Evolutionary conservation across 2,329 filamentous ascomycete species (phyloP).

Genomic region (Dothistroma pini): DNA sequence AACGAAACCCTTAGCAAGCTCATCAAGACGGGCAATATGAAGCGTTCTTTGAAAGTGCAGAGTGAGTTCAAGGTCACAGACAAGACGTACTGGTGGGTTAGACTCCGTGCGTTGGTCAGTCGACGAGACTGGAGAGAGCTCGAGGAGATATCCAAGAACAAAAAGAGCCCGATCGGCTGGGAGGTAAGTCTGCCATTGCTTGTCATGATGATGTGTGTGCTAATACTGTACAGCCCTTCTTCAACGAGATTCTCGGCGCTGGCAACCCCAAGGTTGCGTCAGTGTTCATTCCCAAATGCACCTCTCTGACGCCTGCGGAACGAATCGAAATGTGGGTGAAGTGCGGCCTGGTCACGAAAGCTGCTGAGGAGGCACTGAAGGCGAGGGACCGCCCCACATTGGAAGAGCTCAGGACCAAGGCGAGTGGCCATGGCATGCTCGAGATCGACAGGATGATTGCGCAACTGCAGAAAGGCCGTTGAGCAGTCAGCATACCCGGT

Average conservation of each 20-base stretch:
- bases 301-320: slow-evolving; percentile 62
- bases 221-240: slow-evolving; percentile 67
- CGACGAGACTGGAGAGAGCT: slow-evolving; percentile 90
- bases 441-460: slow-evolving; percentile 80
- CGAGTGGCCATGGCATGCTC: slow-evolving; percentile 63
- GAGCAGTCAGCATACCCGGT: background rate
- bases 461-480: slow-evolving; percentile 39
- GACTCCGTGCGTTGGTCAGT: slow-evolving; percentile 81
- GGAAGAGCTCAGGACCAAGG: slow-evolving; percentile 68
- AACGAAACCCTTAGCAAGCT: slow-evolving; percentile 92
- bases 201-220: slow-evolving; percentile 1
- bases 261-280: slow-evolving; percentile 85
- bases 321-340: slow-evolving; percentile 92
- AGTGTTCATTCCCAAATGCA: slow-evolving; percentile 84
- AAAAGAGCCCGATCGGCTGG: slow-evolving; percentile 94
- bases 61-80: slow-evolving; percentile 91
- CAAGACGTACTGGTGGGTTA: slow-evolving; percentile 82
- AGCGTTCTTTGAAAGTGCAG: slow-evolving; percentile 81
- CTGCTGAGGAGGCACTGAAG: slow-evolving; percentile 86
- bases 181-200: slow-evolving; percentile 58
- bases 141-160: slow-evolving; percentile 72
- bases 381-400: slow-evolving; percentile 74
- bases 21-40: slow-evolving; percentile 74
- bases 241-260: slow-evolving; percentile 80
- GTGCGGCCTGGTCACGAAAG: slow-evolving; percentile 83